Percentiles rank a stretch among this genome's conserved stretches.
These are phyloP conservation scores for Vitis labrusca DNA, from an alignment of 164 flowering plant species.

Conservation along the genomic window DNA sequence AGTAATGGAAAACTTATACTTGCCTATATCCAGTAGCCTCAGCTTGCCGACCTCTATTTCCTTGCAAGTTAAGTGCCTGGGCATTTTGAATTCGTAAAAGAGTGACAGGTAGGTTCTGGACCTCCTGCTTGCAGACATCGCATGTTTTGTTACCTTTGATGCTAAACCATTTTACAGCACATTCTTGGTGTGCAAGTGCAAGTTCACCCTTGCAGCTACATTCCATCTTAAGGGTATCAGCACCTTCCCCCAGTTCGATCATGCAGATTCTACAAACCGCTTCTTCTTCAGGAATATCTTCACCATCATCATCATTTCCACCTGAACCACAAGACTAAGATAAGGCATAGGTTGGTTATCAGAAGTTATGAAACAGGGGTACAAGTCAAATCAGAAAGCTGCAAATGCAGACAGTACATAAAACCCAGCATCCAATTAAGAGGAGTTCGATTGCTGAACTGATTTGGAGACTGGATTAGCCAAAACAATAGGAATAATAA, in stretches of 20 bases:
- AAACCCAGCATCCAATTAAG: not conserved
- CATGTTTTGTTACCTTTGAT: slow-evolving; percentile 75
- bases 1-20: slow-evolving; percentile 11
- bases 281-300: slow-evolving; percentile 65
- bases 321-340: slow-evolving; percentile 47
- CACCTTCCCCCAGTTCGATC: slow-evolving; percentile 59
- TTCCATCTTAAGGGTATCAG: slow-evolving; percentile 69
- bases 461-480: not conserved
- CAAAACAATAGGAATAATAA: too few relatives aligned
- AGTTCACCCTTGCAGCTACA: slow-evolving; percentile 82
- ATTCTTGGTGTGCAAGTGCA: slow-evolving; percentile 72
- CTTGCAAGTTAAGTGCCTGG: slow-evolving; percentile 21
- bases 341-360: slow-evolving; percentile 33
- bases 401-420: not conserved
- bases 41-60: slow-evolving; percentile 16
- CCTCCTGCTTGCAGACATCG: slow-evolving; percentile 79
- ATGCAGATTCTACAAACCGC: slow-evolving; percentile 78
- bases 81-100: slow-evolving; percentile 51
- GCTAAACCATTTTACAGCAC: slow-evolving; percentile 78
- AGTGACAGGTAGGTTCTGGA: slow-evolving; percentile 64
- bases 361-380: slow-evolving; percentile 2
- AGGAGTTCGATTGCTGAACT: not conserved
- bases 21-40: slow-evolving; percentile 48
- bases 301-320: slow-evolving; percentile 39
- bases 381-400: not conserved